Evolutionary conservation across 306 rosid genomes (phyloP), one percentile per base, ranked within the genome.

Genomic region (Pterocarpus macrocarpus): DNA sequence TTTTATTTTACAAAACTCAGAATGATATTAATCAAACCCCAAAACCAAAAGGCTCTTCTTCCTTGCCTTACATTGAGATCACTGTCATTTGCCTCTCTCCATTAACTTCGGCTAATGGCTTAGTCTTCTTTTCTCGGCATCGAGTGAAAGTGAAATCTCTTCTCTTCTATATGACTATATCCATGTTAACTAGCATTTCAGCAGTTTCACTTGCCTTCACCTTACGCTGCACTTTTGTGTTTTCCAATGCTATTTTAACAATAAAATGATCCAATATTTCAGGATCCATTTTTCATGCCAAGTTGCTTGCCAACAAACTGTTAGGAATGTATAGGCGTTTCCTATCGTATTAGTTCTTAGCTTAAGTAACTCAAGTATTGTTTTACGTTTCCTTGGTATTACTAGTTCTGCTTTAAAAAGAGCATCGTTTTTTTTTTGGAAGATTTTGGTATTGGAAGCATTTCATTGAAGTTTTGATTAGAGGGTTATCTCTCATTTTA

Each of bases 1-100:
- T n/a, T n/a, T n/a, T n/a, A n/a, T n/a, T n/a, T n/a, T n/a, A n/a
- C n/a, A n/a, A n/a, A n/a, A n/a, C n/a, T n/a, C n/a, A n/a, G n/a
- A n/a, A n/a, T n/a, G n/a, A n/a, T n/a, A n/a, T 44, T 16, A 74
- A 79, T 45, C 82, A 50, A 76, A 84, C 66, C 50, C 68, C 72
- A 43, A 67, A 38, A 58, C 57, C 13, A 38, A 79, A 83, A 50
- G 12, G 3, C 62, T 57, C 63, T 56, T 73, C 71, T 47, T 66
- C 15, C 1, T 64, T 45, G 13, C 55, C 39, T 74, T 58, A 69
- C 73, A 58, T 77, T 75, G 69, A 80, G 77, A 72, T 81, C 79
- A 71, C 68, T 53, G 7, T 56, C 79, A 71, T 78, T 71, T 69
- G 30, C 49, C 66, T 74, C 69, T 64, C 63, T 64, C 22, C 63